Base-by-base conservation (phyloP, 108 stramenopile genomes). In the Nitzschia sp. region DNA sequence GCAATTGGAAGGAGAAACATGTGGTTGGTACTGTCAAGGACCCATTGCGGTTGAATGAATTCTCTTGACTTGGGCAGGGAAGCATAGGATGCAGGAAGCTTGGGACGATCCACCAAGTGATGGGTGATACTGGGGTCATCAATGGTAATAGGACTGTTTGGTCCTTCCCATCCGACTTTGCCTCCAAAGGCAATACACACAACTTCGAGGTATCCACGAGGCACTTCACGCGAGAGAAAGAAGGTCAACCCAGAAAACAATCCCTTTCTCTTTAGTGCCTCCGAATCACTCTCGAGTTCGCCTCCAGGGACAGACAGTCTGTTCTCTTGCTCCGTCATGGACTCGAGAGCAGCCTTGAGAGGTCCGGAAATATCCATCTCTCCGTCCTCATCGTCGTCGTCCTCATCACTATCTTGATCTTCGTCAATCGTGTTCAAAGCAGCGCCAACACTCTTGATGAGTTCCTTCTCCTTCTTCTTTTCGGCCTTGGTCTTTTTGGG, bases 41-140 rank as follows among this genome's bases (percentile, higher is more conserved):
- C 77, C 98, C 98, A 99, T 77, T 99, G 98, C 12, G 98, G 98
- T 74, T 99, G 98, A 24, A 99, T 80, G 66, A 76, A 96, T 75
- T 99, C 98, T 60, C 97, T 67, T 11, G 87, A 87, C 77, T 88
- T 92, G 10, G 82, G 90, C 56, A 90, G 57, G 43, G 64, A 69
- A 50, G 71, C 58, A 60, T 86, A 91, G 38, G 62, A 79, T n/a
- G 80, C 52, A 12, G 80, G 81, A 9, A 94, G 76, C 50, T 83
- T 88, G 14, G 93, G 90, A 14, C 94, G 87, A 67, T 98, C 97
- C 10, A 88, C 76, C 53, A 98, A 73, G 69, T 97, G 92, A 73
- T 99, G 98, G 7, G 97, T 99, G 69, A 98, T 97, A 61, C 75
- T 75, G 8, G 87, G 66, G 71, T 98, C 98, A 17, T 85, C 80